These are phyloP conservation scores for Colletotrichum tofieldiae DNA, from an alignment of 2,329 filamentous ascomycete species.

Conservation along the genomic window DNA sequence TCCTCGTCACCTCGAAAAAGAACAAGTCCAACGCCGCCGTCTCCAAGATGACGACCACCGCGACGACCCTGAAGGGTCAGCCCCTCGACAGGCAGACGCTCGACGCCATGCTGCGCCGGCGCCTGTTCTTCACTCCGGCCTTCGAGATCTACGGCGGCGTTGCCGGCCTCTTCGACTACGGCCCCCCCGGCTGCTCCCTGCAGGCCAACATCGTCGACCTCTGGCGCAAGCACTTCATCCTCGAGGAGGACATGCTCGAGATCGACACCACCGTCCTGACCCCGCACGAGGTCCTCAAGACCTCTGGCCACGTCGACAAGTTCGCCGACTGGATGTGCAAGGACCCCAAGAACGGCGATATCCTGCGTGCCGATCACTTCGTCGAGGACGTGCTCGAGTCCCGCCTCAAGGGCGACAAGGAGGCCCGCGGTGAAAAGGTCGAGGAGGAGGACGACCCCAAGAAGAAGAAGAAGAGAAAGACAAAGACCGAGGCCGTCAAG, in stretches of 20 bases:
- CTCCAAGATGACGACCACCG: conserved; percentile 64
- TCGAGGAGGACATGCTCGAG: conserved; percentile 96
- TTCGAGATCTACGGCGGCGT: conserved; percentile 97
- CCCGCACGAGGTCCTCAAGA: conserved; percentile 94
- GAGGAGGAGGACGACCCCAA: conserved; percentile 78
- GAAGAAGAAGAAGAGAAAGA: conserved; percentile 92
- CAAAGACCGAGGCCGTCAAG: conserved; percentile 84
- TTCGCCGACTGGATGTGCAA: conserved; percentile 99
- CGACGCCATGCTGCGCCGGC: conserved; percentile 88
- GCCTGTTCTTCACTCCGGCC: conserved; percentile 94
- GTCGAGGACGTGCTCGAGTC: conserved; percentile 94
- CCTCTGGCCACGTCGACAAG: conserved; percentile 96
- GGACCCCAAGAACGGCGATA: conserved; percentile 97
- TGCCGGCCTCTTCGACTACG: conserved; percentile 93
- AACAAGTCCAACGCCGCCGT: conserved; percentile 15
- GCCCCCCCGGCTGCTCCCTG: conserved; percentile 88
- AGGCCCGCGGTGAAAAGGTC: conserved; percentile 87
- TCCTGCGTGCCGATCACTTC: conserved; percentile 95
- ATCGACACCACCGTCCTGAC: conserved; percentile 96
- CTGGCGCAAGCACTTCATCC: conserved; percentile 94
- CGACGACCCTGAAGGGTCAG: conserved; percentile 89
- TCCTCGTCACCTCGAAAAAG: conserved; percentile 38
- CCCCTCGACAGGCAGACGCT: conserved; percentile 86
- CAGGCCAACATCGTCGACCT: conserved; percentile 90
- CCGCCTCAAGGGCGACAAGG: conserved; percentile 90